phyloP scores from a whole-genome alignment of 2,329 filamentous ascomycete species.

The Biscogniauxia sp. region DNA sequence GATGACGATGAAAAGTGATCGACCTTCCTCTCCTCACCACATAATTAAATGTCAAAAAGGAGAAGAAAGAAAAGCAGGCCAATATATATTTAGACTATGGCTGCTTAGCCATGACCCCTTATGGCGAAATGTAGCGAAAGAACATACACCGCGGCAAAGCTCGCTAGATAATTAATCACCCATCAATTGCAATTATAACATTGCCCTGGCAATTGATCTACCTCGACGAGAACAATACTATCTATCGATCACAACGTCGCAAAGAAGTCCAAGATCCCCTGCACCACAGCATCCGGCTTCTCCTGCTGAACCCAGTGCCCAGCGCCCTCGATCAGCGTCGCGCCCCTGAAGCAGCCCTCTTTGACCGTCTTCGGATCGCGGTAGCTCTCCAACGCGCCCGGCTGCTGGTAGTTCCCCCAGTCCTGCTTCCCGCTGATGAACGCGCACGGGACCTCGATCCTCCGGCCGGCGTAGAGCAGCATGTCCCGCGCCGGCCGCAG shows the following conservation, averaged over 20 bases:
- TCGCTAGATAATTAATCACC: background rate
- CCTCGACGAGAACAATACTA: background rate
- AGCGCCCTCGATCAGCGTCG: slow-evolving; percentile 54
- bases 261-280: slow-evolving; percentile 26
- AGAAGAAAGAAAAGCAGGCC: too few species aligned
- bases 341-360: slow-evolving; percentile 47
- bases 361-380: slow-evolving; percentile 49
- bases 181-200: background rate
- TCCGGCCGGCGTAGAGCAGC: slow-evolving; percentile 57
- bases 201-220: too few species aligned
- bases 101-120: too few species aligned
- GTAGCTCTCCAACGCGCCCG: slow-evolving; percentile 56
- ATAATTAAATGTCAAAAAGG: too few species aligned
- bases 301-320: slow-evolving; percentile 73
- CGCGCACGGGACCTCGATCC: slow-evolving; percentile 57
- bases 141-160: too few species aligned
- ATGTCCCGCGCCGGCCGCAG: slow-evolving; percentile 46
- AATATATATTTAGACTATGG: too few species aligned
- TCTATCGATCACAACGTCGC: slow-evolving; percentile 15
- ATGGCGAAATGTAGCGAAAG: too few species aligned
- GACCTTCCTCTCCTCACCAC: too few species aligned
- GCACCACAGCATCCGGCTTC: slow-evolving; percentile 50
- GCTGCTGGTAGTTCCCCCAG: slow-evolving; percentile 68
- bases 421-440: slow-evolving; percentile 63
- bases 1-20: too few species aligned